Evolutionary conservation across 2,329 filamentous ascomycete genomes (phyloP), one percentile per base, ranked within the genome.

Genomic region (Gnomoniopsis smithogilvyi): DNA sequence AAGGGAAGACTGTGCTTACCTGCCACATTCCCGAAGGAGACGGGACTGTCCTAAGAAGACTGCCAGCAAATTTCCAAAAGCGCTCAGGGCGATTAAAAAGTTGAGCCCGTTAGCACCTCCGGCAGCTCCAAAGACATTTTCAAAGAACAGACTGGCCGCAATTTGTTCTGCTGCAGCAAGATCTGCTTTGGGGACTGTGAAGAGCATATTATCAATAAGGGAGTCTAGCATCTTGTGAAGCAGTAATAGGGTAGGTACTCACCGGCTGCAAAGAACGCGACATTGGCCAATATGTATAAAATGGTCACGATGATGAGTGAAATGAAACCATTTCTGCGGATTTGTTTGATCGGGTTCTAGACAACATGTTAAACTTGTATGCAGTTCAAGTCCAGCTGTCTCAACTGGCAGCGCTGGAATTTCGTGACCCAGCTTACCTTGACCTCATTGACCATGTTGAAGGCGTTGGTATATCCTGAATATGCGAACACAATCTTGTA

Each of bases 401-500:
- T 43, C 8, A 26, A 33, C 15, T 2, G 45, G 15, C 11, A 36
- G 34, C 8, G 34, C 34, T 8, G 15, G 34, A 17, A 26, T 2
- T 1, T 24, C 24, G 17, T n/a, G 22, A 19, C 8, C 21, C 14
- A 14, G 21, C 34, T 15, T 47, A 63, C 61, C 51, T 79, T 80
- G 64, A 85, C 77, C 68, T 87, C 84, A 60, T 85, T 85, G 33
- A 84, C 80, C 2, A 87, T 73, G 54, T 84, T 82, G 67, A 86
- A 86, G 0, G 83, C 80, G 62, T 86, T 86, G 10, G 78, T 72
- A 47, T 80, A 86, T 0, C 84, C 84, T 0, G 74, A 69, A 64
- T 85, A 87, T 0, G 82, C 80, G 63, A 84, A 86, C 38, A 83
- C 77, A 54, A 87, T 80, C 61, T 82, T 84, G 58, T 84, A 79